phyloP scores from a whole-genome alignment of 2,329 filamentous ascomycete genomes.

The Aspergillus eucalypticola region DNA sequence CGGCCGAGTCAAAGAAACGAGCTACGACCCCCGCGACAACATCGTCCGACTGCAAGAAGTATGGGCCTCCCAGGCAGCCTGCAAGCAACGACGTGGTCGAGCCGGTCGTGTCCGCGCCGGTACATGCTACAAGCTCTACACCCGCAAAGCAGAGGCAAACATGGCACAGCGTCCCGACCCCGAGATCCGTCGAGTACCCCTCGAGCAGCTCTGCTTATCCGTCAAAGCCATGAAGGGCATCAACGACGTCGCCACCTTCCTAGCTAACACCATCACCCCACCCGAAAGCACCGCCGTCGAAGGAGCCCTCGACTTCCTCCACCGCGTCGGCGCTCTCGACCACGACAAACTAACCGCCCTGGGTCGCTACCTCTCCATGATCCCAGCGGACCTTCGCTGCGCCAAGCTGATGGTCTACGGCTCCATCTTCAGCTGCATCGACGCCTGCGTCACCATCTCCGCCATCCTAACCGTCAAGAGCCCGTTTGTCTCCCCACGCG shows the following conservation, averaged over 20 bases:
- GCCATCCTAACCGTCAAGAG: conserved; percentile 87
- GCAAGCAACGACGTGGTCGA: conserved; percentile 89
- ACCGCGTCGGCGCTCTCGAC: conserved; percentile 84
- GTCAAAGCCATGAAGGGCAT: conserved; percentile 90
- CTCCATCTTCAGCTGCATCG: conserved; percentile 87
- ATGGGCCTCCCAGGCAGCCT: conserved; percentile 91
- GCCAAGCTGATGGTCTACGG: conserved; percentile 96
- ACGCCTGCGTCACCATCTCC: conserved; percentile 83
- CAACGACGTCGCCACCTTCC: conserved; percentile 74
- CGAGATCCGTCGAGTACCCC: conserved; percentile 86
- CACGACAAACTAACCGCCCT: conserved; percentile 85
- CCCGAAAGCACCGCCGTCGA: conserved; percentile 83
- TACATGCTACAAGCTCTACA: conserved; percentile 94
- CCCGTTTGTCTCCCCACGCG: conserved; percentile 81
- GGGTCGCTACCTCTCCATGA: conserved; percentile 89
- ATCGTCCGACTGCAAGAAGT: conserved; percentile 94
- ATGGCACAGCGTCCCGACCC: conserved; percentile 90
- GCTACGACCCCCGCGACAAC: conserved; percentile 86
- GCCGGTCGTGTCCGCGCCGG: conserved; percentile 90
- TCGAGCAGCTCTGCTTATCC: conserved; percentile 91
- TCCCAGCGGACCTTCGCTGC: conserved; percentile 88
- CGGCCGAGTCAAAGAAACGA: conserved; percentile 93
- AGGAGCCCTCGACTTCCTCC: conserved; percentile 75
- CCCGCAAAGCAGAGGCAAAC: conserved; percentile 74
- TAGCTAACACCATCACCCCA: conserved; percentile 84